These are phyloP conservation scores for Phytopythium ostracodes DNA, from an alignment of 352 stramenopile genomes.

Conservation along the genomic window DNA sequence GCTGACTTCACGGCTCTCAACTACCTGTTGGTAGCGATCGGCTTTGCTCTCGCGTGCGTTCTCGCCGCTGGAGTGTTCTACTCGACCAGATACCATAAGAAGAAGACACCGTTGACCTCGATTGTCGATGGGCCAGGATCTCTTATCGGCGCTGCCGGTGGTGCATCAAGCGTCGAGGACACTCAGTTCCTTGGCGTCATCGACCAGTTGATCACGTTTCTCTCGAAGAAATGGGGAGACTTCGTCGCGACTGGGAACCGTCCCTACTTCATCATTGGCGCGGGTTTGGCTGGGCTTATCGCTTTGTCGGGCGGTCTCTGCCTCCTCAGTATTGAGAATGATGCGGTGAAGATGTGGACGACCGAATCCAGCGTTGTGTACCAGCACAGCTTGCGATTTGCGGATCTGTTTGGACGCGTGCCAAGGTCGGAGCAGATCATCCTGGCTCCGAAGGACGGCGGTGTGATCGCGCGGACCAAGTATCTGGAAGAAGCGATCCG, in stretches of 20 bases:
- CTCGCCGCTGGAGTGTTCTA: conserved; percentile 48
- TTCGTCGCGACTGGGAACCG: conserved; percentile 24
- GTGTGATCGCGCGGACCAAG: conserved; percentile 25
- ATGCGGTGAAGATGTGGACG: conserved; percentile 57
- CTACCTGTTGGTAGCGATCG: conserved; percentile 47
- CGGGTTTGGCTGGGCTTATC: conserved; percentile 17
- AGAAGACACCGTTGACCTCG: conserved; percentile 17
- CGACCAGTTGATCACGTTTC: conserved; percentile 19
- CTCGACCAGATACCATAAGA: conserved; percentile 29
- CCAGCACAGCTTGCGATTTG: conserved; percentile 38
- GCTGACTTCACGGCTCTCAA: conserved; percentile 49
- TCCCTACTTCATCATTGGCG: conserved; percentile 20
- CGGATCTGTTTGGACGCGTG: conserved; percentile 50
- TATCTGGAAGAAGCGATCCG: conserved; percentile 47
- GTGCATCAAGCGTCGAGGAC: conserved; percentile 1
- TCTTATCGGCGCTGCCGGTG: conserved; percentile 7
- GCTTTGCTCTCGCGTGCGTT: conserved; percentile 27
- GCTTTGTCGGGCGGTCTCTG: conserved; percentile 20
- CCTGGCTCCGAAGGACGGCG: conserved; percentile 47
- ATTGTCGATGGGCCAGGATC: conserved; percentile 12
- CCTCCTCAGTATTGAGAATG: conserved; percentile 35
- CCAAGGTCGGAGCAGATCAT: conserved; percentile 53
- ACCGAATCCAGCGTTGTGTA: conserved; percentile 34
- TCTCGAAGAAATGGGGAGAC: conserved; percentile 36
- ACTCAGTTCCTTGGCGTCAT: conserved; percentile 21